Conservation (phyloP, 345 rosid genomes). For the Kandelia obovata region DNA sequence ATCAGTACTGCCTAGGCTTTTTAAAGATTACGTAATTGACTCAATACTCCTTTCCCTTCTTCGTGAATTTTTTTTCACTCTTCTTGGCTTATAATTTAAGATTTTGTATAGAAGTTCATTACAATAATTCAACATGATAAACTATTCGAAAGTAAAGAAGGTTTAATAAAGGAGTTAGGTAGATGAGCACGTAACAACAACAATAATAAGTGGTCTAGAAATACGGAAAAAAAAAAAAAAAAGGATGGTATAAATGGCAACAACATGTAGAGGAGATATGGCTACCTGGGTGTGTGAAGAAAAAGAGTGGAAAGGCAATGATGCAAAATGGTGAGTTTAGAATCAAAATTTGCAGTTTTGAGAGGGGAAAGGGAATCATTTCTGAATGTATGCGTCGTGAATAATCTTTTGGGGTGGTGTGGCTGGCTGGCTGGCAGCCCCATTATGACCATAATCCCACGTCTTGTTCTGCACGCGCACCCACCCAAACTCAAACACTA, state of each 20-base stretch:
- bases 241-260: background rate
- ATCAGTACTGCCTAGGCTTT: constrained; percentile 23
- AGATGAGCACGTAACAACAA: background rate
- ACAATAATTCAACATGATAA: constrained; percentile 24
- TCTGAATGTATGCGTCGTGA: constrained; percentile 27
- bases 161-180: background rate
- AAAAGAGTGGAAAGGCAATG: constrained; percentile 21
- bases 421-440: constrained; percentile 33
- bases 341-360: constrained; percentile 20
- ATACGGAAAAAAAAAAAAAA: background rate
- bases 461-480: constrained; percentile 62
- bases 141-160: constrained; percentile 3
- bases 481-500: constrained; percentile 52
- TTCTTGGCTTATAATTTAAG: constrained; percentile 40
- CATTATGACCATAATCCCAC: constrained; percentile 66
- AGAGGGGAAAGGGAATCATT: constrained; percentile 18
- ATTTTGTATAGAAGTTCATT: constrained; percentile 23
- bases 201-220: background rate
- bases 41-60: constrained; percentile 32
- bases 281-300: background rate
- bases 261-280: background rate
- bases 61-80: constrained; percentile 20
- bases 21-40: constrained; percentile 29
- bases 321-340: constrained; percentile 37
- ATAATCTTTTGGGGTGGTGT: constrained; percentile 17